A percentile compares a stretch with the other conserved stretches of the same genome.
Evolutionary conservation across 768 basidiomycete genomes (phyloP).

Genomic region (Tephrocybe sp.): DNA sequence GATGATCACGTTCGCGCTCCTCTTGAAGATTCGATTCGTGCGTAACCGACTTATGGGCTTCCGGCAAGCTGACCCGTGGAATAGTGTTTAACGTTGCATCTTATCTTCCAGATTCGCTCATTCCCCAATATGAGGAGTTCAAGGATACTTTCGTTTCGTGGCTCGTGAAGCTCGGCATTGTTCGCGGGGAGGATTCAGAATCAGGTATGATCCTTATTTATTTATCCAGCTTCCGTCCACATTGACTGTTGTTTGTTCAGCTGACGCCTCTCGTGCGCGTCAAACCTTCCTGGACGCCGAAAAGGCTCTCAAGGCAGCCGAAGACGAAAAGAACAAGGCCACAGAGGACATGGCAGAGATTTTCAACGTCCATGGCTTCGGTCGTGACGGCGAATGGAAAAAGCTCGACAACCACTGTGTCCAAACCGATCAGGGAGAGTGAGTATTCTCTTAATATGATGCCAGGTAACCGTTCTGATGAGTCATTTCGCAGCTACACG

Average conservation of each 20-base stretch:
- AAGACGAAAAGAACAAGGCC: constrained; percentile 51
- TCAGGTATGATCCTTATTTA: constrained; percentile 20
- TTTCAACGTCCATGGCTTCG: constrained; percentile 64
- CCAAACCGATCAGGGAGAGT: constrained; percentile 87
- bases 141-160: constrained; percentile 58
- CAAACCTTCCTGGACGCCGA: constrained; percentile 65
- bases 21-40: constrained; percentile 51
- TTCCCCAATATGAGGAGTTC: constrained; percentile 70
- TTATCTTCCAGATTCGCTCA: constrained; percentile 81
- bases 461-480: background rate
- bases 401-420: constrained; percentile 85
- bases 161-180: constrained; percentile 63
- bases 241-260: constrained; percentile 7
- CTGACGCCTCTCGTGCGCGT: constrained; percentile 61
- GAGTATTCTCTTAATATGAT: constrained; percentile 30
- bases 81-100: constrained; percentile 76
- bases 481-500: constrained; percentile 60
- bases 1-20: constrained; percentile 62
- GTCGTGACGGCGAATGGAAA: constrained; percentile 90
- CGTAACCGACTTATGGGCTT: constrained; percentile 24
- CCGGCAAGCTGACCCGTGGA: background rate
- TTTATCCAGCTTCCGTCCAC: background rate
- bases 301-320: constrained; percentile 46
- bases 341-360: constrained; percentile 62
- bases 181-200: constrained; percentile 37